phyloP scores from a whole-genome alignment of 2,329 filamentous ascomycete species.

The Colletotrichum caudatum region DNA sequence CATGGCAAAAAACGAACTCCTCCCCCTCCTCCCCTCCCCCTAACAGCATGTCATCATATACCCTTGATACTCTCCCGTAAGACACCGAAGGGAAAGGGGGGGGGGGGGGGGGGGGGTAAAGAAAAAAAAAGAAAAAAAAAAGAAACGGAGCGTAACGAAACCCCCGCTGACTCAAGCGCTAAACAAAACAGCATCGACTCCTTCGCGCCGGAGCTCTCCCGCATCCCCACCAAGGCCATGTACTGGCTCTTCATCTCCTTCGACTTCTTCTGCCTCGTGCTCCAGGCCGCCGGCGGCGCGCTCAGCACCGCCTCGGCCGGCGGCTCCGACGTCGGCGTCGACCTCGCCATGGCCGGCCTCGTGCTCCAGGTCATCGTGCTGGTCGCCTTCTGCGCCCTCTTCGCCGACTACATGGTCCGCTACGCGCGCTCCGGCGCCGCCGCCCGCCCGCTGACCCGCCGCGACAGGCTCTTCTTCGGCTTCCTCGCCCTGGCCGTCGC shows the following conservation, averaged over 20 bases:
- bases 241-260: slow-evolving; percentile 64
- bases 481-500: slow-evolving; percentile 67
- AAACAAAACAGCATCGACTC: slow-evolving; percentile 51
- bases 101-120: too few relatives aligned
- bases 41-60: background rate
- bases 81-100: background rate
- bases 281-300: slow-evolving; percentile 68
- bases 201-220: slow-evolving; percentile 54
- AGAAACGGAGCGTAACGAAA: background rate
- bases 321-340: slow-evolving; percentile 55
- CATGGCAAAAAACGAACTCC: background rate
- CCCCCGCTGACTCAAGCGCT: background rate
- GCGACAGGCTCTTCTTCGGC: slow-evolving; percentile 60
- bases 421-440: slow-evolving; percentile 45
- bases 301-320: slow-evolving; percentile 60
- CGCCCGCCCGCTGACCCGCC: slow-evolving; percentile 43
- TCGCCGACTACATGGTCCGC: slow-evolving; percentile 61
- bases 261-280: slow-evolving; percentile 65
- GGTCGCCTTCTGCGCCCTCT: slow-evolving; percentile 61
- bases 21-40: too few relatives aligned
- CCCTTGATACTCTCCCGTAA: background rate
- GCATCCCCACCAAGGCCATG: slow-evolving; percentile 55
- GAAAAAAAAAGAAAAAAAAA: too few relatives aligned
- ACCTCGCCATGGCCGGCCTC: slow-evolving; percentile 62
- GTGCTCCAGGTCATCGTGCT: slow-evolving; percentile 69